Evolutionary conservation across 345 rosid genomes (phyloP), one percentile per base, ranked within the genome.

Genomic region (Lepidium aucheri): DNA sequence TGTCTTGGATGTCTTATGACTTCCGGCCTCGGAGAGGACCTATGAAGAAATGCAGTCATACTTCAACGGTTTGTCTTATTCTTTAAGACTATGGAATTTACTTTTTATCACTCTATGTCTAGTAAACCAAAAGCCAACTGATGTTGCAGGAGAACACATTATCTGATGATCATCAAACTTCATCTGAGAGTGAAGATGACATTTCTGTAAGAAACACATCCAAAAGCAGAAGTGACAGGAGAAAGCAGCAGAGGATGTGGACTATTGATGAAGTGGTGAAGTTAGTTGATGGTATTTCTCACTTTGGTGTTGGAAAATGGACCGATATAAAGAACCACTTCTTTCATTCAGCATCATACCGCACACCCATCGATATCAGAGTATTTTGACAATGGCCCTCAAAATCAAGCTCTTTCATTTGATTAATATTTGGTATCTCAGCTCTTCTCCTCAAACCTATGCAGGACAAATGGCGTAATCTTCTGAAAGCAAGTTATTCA

Each of bases 381-480:
- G 97, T 93, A 86, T 72, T 49, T 34, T 34, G 34, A n/a, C 3
- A 20, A 26, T 67, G 34, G 17, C 34, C 52, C 39, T 47, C 22
- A 42, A 47, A 30, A 11, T 14, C 49, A 42, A 24, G 12, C 54
- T 50, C 52, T 44, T 13, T 69, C 36, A 33, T 12, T 51, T 35
- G 14, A 10, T 20, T 68, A 56, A 5, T 44, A 40, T 6, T 14
- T 62, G 0, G 35, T 28, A 39, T 60, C 63, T 72, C 44, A 33
- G 41, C 56, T 35, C 30, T 74, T 26, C 44, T 60, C 68, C 50
- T 73, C 12, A 43, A 56, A 61, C 14, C 18, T 32, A 8, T 32
- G 73, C 82, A 92, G 98, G 98, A 89, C 65, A 92, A 92, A 76
- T 92, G 98, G 98, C 83, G 97, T 43, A 93, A 93, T 80, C 96